Percentiles rank a stretch among this genome's conserved stretches.
These are phyloP conservation scores for Penicillium griseofulvum DNA, from an alignment of 2,329 filamentous ascomycete genomes.

Conservation along the genomic window DNA sequence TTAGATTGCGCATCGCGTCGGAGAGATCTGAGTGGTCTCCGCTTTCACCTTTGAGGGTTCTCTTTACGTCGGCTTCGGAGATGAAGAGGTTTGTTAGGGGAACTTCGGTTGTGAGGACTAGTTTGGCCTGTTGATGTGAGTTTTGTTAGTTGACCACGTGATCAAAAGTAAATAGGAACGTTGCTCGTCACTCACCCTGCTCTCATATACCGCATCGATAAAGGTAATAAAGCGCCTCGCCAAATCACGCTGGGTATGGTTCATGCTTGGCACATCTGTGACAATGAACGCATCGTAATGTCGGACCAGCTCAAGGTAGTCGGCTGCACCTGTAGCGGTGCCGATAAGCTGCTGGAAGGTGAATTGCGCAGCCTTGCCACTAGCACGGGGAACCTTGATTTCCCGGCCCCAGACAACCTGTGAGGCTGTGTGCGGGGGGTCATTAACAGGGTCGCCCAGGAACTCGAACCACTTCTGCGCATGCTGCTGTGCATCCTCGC, in stretches of 20 bases:
- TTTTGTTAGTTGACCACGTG: background rate
- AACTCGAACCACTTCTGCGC: slow-evolving; percentile 95
- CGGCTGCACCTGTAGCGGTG: slow-evolving; percentile 82
- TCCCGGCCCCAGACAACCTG: slow-evolving; percentile 92
- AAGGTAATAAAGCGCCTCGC: slow-evolving; percentile 95
- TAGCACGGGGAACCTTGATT: slow-evolving; percentile 81
- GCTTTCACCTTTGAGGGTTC: slow-evolving; percentile 51
- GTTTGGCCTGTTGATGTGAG: slow-evolving; percentile 65
- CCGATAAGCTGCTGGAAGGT: slow-evolving; percentile 91
- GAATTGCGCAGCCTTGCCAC: slow-evolving; percentile 84
- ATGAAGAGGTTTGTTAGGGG: slow-evolving; percentile 84
- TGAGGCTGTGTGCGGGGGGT: slow-evolving; percentile 72
- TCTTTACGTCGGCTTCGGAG: slow-evolving; percentile 65
- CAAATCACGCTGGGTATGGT: slow-evolving; percentile 76
- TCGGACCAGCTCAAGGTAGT: slow-evolving; percentile 88
- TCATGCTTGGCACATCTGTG: slow-evolving; percentile 91
- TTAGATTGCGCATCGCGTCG: slow-evolving; percentile 72
- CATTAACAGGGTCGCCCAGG: slow-evolving; percentile 74
- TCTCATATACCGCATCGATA: slow-evolving; percentile 92
- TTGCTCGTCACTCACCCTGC: slow-evolving; percentile 43
- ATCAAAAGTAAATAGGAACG: background rate
- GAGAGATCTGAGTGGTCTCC: slow-evolving; percentile 56
- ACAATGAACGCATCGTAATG: slow-evolving; percentile 91
- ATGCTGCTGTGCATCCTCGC: slow-evolving; percentile 71
- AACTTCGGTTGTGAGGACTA: slow-evolving; percentile 86